Conservation (phyloP, 768 basidiomycete species). For the Tubosaeta sp. region DNA sequence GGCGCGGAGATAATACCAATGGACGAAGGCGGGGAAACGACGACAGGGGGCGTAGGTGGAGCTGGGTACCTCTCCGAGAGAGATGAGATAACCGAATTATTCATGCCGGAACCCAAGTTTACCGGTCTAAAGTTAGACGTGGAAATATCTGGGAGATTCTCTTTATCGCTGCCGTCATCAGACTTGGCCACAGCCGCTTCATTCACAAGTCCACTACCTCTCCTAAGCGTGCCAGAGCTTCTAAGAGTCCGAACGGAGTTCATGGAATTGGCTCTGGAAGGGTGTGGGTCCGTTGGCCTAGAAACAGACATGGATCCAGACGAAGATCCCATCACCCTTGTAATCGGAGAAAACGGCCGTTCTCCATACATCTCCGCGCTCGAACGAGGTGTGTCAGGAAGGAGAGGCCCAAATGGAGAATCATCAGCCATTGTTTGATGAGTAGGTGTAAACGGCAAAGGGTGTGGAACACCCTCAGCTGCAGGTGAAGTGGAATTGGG, state of each 20-base stretch:
- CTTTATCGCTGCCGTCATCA: conserved; percentile 2
- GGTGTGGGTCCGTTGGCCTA: conserved; percentile 1
- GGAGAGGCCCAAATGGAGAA: conserved; percentile 28
- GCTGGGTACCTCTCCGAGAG: conserved; percentile 31
- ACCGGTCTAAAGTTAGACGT: neutral
- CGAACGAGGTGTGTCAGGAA: conserved; percentile 28
- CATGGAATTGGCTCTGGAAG: conserved; percentile 13
- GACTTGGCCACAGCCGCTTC: conserved; percentile 1
- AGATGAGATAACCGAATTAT: conserved; percentile 18
- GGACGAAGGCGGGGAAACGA: conserved; percentile 24
- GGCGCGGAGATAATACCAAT: conserved; percentile 20
- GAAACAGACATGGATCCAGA: conserved; percentile 1
- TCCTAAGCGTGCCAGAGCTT: conserved; percentile 8
- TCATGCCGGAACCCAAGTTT: neutral
- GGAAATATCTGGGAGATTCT: neutral
- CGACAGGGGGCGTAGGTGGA: conserved; percentile 25
- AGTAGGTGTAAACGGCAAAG: conserved; percentile 17
- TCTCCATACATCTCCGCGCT: conserved; percentile 26
- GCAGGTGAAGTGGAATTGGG: neutral
- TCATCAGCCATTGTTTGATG: conserved; percentile 19
- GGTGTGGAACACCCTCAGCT: neutral
- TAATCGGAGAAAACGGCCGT: conserved; percentile 27
- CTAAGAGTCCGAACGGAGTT: conserved; percentile 7
- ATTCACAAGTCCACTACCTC: conserved; percentile 18
- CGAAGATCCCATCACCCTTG: conserved; percentile 18